These are phyloP conservation scores for Malassezia vespertilionis DNA, from an alignment of 1,284 basidiomycete species.

Conservation along the genomic window DNA sequence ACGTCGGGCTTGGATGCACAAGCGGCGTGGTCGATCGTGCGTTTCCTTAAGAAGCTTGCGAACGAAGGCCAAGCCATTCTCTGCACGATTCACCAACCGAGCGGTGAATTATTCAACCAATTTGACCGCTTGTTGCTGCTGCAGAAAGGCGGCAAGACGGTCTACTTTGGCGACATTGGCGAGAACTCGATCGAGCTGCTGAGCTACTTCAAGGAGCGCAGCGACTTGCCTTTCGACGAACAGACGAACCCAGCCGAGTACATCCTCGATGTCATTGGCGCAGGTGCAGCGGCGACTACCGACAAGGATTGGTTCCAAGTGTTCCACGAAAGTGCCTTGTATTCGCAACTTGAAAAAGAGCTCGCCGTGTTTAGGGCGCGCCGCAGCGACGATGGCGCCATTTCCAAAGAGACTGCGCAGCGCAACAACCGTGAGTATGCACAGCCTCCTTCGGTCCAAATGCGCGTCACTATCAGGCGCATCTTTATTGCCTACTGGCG, in stretches of 20 bases:
- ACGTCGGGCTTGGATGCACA: slow-evolving; percentile 33
- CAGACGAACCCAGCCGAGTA: slow-evolving; percentile 38
- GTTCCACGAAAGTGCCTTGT: slow-evolving; percentile 23
- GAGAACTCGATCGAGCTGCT: slow-evolving; percentile 55
- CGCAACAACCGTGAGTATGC: slow-evolving; percentile 37
- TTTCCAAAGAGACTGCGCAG: slow-evolving; percentile 1
- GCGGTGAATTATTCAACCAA: slow-evolving; percentile 32
- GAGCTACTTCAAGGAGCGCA: slow-evolving; percentile 60
- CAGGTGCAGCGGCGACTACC: slow-evolving; percentile 33
- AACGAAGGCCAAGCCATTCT: slow-evolving; percentile 42
- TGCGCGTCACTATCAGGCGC: slow-evolving; percentile 27
- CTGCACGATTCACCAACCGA: slow-evolving; percentile 49
- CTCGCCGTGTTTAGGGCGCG: slow-evolving; percentile 15
- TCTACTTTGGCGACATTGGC: slow-evolving; percentile 61
- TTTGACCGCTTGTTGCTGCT: slow-evolving; percentile 35
- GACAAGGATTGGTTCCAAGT: slow-evolving; percentile 38
- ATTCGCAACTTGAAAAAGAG: slow-evolving; percentile 19
- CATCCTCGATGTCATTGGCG: slow-evolving; percentile 41
- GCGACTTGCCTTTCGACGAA: slow-evolving; percentile 50
- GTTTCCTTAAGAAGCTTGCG: slow-evolving; percentile 46
- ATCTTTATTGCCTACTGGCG: slow-evolving; percentile 43
- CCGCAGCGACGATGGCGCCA: background rate
- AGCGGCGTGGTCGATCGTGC: slow-evolving; percentile 33
- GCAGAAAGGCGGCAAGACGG: slow-evolving; percentile 33
- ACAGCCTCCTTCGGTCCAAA: slow-evolving; percentile 29